phyloP scores from a whole-genome alignment of 371 early-diverging fungal genomes.

The Vairimorpha apis region DNA sequence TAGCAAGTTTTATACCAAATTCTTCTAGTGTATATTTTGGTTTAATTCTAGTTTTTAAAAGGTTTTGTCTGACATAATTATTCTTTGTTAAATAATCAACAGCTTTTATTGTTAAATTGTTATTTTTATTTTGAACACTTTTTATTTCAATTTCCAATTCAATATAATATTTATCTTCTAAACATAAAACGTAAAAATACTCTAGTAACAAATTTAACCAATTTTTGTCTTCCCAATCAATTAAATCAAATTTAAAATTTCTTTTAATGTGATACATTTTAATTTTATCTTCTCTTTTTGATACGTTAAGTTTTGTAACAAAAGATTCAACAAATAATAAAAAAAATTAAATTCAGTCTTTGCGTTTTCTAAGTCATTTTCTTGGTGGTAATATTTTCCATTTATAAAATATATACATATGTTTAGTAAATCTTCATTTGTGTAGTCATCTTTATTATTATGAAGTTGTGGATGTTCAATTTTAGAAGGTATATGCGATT shows the following conservation, averaged over 20 bases:
- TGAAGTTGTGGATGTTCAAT: too few species aligned
- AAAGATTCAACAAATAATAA: not conserved
- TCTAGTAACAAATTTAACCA: slow-evolving; percentile 20
- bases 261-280: slow-evolving; percentile 6
- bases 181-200: slow-evolving; percentile 40
- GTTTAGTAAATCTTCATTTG: not conserved
- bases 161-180: slow-evolving; percentile 20
- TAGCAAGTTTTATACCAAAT: slow-evolving; percentile 32
- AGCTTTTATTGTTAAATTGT: not conserved
- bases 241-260: slow-evolving; percentile 18
- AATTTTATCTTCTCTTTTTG: slow-evolving; percentile 23
- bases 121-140: not conserved
- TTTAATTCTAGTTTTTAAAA: slow-evolving; percentile 32
- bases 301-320: not conserved
- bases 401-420: not conserved
- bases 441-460: not conserved
- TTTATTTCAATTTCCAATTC: slow-evolving; percentile 7
- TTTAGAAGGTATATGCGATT: too few species aligned
- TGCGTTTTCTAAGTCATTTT: not conserved
- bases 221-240: slow-evolving; percentile 45
- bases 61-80: not conserved
- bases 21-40: slow-evolving; percentile 51
- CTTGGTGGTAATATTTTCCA: not conserved
- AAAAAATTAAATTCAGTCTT: not conserved
- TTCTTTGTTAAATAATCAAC: not conserved